Evolutionary conservation across 2,329 filamentous ascomycete genomes (phyloP).

Genomic region (Epichloe bromicola): DNA sequence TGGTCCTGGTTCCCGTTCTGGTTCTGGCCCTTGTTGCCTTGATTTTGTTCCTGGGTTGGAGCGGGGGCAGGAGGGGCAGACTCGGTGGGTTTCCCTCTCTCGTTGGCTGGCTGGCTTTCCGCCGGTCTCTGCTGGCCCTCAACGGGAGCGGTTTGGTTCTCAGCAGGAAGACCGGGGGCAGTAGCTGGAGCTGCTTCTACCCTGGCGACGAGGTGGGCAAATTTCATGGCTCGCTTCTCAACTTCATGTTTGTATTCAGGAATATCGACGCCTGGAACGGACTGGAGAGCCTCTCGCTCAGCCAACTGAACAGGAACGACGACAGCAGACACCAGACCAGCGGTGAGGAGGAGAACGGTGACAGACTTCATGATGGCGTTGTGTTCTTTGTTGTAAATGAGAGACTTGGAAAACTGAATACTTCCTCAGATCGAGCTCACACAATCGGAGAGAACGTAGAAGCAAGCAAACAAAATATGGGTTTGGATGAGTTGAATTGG

Average conservation of each 20-base stretch:
- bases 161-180: neutral
- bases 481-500: neutral
- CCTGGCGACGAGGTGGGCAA: neutral
- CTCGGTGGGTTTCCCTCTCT: neutral
- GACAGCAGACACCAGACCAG: conserved; percentile 18
- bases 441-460: conserved; percentile 1
- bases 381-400: neutral
- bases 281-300: conserved; percentile 6
- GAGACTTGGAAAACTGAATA: neutral
- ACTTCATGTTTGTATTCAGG: neutral
- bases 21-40: no score
- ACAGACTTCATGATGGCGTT: conserved; percentile 16
- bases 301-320: conserved; percentile 13
- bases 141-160: no score
- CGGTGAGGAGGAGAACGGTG: conserved; percentile 15
- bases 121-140: no score
- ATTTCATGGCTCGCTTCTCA: neutral
- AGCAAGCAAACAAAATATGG: no score
- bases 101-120: neutral
- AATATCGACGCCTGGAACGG: conserved; percentile 1
- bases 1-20: no score
- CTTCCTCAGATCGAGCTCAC: no score
- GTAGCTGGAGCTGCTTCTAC: neutral
- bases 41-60: neutral
- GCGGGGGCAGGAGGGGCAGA: neutral